Evolutionary conservation across 2,329 filamentous ascomycete species (phyloP).

Genomic region (Phyllosticta capitalensis): DNA sequence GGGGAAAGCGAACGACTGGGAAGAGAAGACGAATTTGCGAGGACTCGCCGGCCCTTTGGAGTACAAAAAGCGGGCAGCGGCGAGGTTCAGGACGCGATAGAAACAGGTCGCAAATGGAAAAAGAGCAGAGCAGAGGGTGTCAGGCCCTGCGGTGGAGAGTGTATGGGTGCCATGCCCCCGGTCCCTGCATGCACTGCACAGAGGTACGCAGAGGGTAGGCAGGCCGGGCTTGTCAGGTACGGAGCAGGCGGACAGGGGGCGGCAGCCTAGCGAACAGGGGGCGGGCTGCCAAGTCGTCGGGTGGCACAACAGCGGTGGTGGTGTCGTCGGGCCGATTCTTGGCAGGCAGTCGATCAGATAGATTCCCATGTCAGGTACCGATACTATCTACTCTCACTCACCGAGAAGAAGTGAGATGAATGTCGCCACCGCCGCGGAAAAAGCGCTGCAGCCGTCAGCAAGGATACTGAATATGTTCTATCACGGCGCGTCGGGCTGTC

Average conservation of each 20-base stretch:
- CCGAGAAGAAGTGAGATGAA: too few species aligned
- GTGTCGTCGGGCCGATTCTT: neutral
- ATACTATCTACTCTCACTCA: too few species aligned
- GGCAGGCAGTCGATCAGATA: too few species aligned
- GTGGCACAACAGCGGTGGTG: neutral
- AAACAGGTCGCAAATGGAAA: constrained; percentile 7
- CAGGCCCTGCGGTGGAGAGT: neutral
- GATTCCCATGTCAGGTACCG: too few species aligned
- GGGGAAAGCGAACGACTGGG: neutral
- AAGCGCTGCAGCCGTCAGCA: too few species aligned
- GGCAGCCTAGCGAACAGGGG: neutral
- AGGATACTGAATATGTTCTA: too few species aligned
- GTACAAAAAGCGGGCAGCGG: constrained; percentile 7
- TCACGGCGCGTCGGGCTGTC: too few species aligned
- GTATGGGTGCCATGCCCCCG: neutral
- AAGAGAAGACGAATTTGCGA: constrained; percentile 4
- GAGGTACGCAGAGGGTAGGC: too few species aligned
- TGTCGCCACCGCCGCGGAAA: too few species aligned
- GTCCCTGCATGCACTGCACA: neutral
- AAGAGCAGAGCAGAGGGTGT: neutral
- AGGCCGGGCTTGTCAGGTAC: neutral
- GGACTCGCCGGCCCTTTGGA: constrained; percentile 7
- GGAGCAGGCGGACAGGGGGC: neutral
- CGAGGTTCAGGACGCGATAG: constrained; percentile 2
- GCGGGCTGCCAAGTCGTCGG: neutral